Base-by-base conservation (phyloP, 768 basidiomycete genomes). In the Hypholoma sublateritium region DNA sequence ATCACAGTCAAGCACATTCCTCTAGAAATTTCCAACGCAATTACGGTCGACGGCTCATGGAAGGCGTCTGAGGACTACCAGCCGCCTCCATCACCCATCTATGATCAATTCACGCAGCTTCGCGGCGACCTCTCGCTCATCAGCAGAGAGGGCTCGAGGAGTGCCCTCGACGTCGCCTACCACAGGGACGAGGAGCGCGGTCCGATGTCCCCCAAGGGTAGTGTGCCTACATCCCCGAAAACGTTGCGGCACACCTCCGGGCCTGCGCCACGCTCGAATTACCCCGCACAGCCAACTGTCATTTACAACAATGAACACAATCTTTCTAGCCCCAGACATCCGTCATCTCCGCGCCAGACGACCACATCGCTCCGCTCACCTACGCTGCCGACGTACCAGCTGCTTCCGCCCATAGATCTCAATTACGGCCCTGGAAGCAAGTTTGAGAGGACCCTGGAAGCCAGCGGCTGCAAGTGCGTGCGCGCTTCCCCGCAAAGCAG, bases 401-500 rank as follows among this genome's bases (percentile, higher is more conserved):
- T 66, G 43, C 55, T 66, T 41, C 65, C 65, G n/a, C 62, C 64
- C 22, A 57, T 63, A 25, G 64, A 65, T 36, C 25, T 65, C 17
- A 55, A 60, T 46, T 62, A 55, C 34, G 60, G 58, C 34, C 60
- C 62, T 13, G 57, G 45, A 32, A 54, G 53, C 39, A 59, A 58
- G 43, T 49, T 58, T 21, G 58, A 62, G 35, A 58, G 52, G 17
- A 22, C 47, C 28, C 4, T 47, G 22, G 59, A 61, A 52, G 46
- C 52, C 28, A 50, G 19, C 24, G 32, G 22, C 32, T 64, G 62
- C 45, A 56, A 59, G 28, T 61, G 62, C 41, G 51, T 37, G 16
- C 59, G 49, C 4, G 43, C 49, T 12, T 32, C 44, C 17, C 56
- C 41, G 50, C 36, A 41, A n/a, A 55, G 56, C 16, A 62, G 36